Evolutionary conservation across 805 yeast genomes (phyloP), one percentile per base, ranked within the genome.

Genomic region (Maudiozyma pseudohumilis): DNA sequence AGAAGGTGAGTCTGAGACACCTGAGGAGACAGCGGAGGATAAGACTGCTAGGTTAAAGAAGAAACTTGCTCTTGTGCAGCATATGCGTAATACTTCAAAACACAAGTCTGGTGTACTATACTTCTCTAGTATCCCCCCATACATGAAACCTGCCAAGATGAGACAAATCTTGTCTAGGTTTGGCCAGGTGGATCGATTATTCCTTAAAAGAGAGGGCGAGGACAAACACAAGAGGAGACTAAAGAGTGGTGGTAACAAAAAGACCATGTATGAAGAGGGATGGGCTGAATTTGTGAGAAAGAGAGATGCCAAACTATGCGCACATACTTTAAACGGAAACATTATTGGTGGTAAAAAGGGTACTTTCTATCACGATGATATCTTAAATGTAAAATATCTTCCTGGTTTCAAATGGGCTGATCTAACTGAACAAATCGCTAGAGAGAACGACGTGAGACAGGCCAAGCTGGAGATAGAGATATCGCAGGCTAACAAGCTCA

Each of bases 401-500:
- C 78, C 85, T 8, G 87, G 89, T 2, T 92, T 89, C 70, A 92
- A 92, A 56, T 92, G 98, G 98, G 70, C 80, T 39, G 94, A 92
- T 53, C 68, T 92, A 55, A 88, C 96, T 3, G 94, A 82, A 56
- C 96, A 89, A 56, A 83, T 89, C 46, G 87, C 95, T 2, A 75
- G 75, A 51, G 97, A 92, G 62, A 80, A 81, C 45, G 96, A 88
- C 59, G 70, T 80, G 30, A 77, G 95, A 59, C 94, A 87, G 52
- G 76, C 89, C 36, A 87, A 84, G 62, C 66, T 89, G 53, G 79
- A 87, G 44, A 74, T 94, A 42, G 97, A 92, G 59, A 74, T 92
- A 26, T 73, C 94, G 1, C 95, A 86, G 59, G 95, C 94, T 29
- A 81, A 78, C 39, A 81, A 84, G 49, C 70, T 89, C 58, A 88